Conservation (phyloP, 495 filamentous ascomycete genomes). For the Penicillium psychrofluorescens region DNA sequence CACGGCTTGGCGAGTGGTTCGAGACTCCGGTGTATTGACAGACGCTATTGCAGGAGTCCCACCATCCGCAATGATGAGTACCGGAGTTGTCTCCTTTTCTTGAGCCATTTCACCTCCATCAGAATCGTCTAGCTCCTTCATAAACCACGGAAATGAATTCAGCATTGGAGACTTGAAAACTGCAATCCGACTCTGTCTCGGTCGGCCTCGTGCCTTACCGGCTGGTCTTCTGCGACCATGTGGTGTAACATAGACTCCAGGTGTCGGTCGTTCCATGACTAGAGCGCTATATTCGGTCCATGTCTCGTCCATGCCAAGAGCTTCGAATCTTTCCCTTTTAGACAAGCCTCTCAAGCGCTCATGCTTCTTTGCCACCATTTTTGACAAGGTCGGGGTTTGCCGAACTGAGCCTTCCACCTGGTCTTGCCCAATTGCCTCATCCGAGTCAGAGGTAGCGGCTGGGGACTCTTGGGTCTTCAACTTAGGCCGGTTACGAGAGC, state of each 20-base stretch:
- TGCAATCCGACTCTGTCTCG: conserved; percentile 39
- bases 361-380: conserved; percentile 1
- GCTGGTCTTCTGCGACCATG: conserved; percentile 36
- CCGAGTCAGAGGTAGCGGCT: too few species aligned
- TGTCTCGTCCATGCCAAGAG: conserved; percentile 34
- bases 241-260: conserved; percentile 48
- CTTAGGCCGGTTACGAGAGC: neutral
- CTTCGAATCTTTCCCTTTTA: conserved; percentile 29
- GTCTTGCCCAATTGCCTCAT: too few species aligned
- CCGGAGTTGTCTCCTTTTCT: neutral
- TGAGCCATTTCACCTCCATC: conserved; percentile 1
- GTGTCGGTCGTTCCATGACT: conserved; percentile 27
- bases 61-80: neutral
- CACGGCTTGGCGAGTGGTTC: neutral
- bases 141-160: conserved; percentile 31
- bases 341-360: conserved; percentile 23
- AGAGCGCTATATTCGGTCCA: conserved; percentile 40
- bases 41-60: neutral
- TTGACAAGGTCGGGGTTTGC: too few species aligned
- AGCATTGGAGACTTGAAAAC: conserved; percentile 43
- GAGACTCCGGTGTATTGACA: neutral
- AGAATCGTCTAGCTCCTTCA: neutral
- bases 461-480: conserved; percentile 1
- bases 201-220: conserved; percentile 41
- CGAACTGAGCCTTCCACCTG: too few species aligned